phyloP scores from a whole-genome alignment of 345 rosid genomes.

The Alliaria petiolata region DNA sequence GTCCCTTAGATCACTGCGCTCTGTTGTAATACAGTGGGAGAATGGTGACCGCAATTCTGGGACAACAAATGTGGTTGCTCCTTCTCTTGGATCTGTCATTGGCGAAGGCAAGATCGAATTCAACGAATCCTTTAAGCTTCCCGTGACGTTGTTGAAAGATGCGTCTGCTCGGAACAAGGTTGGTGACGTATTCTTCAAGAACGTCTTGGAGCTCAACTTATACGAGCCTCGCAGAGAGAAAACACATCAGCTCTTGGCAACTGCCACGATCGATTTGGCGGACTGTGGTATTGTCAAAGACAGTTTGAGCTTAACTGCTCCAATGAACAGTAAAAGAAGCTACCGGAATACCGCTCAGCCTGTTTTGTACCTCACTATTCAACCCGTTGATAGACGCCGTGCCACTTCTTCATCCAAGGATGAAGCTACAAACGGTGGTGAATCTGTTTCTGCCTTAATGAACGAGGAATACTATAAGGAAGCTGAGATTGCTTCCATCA shows the following conservation, averaged over 20 bases:
- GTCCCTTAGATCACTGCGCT: conserved; percentile 74
- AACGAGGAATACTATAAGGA: conserved; percentile 79
- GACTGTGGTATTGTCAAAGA: conserved; percentile 67
- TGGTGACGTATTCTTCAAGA: conserved; percentile 54
- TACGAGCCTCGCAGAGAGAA: conserved; percentile 91
- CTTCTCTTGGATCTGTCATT: conserved; percentile 66
- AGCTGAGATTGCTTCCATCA: conserved; percentile 64
- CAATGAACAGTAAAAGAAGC: conserved; percentile 74
- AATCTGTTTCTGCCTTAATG: conserved; percentile 74
- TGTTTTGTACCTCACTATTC: conserved; percentile 54
- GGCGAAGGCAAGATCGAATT: conserved; percentile 89
- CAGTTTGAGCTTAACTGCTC: conserved; percentile 43
- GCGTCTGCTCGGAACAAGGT: conserved; percentile 52
- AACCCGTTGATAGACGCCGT: conserved; percentile 44
- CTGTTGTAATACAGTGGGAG: conserved; percentile 89
- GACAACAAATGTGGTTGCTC: conserved; percentile 59
- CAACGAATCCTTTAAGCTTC: conserved; percentile 71
- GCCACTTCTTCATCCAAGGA: conserved; percentile 45
- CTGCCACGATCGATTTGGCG: conserved; percentile 70
- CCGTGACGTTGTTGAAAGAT: conserved; percentile 60
- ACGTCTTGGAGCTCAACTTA: conserved; percentile 64
- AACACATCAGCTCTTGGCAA: conserved; percentile 65
- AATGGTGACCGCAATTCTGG: conserved; percentile 71
- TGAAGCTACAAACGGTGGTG: conserved; percentile 45
- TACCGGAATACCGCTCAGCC: conserved; percentile 72